Evolutionary conservation across 2,329 filamentous ascomycete species (phyloP).

Genomic region (Chalaropsis ovoidea): DNA sequence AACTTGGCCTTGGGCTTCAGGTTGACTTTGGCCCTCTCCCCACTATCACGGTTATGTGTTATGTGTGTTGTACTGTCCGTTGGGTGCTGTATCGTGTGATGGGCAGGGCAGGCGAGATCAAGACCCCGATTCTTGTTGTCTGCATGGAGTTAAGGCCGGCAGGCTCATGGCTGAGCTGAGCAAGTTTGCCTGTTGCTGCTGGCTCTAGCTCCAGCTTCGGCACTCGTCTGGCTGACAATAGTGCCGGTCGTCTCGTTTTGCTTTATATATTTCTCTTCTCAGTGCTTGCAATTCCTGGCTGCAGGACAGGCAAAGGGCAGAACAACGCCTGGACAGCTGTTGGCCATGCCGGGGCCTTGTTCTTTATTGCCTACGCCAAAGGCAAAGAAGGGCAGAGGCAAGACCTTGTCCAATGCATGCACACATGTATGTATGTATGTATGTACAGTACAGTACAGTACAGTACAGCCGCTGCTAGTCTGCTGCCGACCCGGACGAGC

Average conservation of each 20-base stretch:
- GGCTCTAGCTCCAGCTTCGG: slow-evolving; percentile 1
- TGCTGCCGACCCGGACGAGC: background rate
- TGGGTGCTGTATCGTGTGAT: too few relatives aligned
- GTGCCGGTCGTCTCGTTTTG: background rate
- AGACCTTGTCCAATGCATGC: too few relatives aligned
- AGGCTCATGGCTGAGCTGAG: too few relatives aligned
- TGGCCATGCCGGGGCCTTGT: background rate
- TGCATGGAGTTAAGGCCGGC: too few relatives aligned
- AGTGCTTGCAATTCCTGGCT: background rate
- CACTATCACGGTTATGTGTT: background rate
- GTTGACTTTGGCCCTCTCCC: background rate
- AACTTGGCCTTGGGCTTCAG: slow-evolving; percentile 4
- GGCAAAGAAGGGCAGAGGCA: too few relatives aligned
- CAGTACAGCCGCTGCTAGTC: background rate
- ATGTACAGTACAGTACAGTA: too few relatives aligned
- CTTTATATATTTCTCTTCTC: background rate
- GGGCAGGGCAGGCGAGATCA: too few relatives aligned
- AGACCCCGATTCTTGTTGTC: too few relatives aligned
- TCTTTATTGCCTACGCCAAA: too few relatives aligned
- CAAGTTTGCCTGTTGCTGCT: background rate
- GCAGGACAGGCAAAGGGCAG: too few relatives aligned
- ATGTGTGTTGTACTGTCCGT: too few relatives aligned
- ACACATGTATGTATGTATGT: background rate
- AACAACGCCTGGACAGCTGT: background rate
- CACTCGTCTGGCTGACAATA: background rate